phyloP scores from a whole-genome alignment of 169 alveolate species.

The Eimeria tenella region DNA sequence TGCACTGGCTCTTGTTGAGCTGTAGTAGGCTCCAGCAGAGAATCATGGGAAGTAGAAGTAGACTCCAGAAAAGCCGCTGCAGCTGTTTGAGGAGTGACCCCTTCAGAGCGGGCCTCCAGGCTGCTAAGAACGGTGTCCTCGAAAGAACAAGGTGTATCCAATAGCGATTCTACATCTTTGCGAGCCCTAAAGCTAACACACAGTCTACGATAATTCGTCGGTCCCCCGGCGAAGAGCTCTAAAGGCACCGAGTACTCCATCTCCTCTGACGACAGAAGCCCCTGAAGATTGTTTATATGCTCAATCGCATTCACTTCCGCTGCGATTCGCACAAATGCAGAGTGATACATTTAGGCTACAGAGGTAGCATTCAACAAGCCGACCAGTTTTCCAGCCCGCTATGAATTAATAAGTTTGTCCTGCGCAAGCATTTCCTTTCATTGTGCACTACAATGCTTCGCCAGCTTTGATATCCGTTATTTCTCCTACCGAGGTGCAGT shows the following conservation, averaged over 20 bases:
- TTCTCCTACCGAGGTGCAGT: constrained; percentile 35
- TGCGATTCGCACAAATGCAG: constrained; percentile 12
- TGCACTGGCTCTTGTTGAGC: background rate
- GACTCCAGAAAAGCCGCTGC: constrained; percentile 8
- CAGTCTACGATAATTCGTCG: constrained; percentile 31
- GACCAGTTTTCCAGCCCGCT: too few relatives aligned
- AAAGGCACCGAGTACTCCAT: constrained; percentile 38
- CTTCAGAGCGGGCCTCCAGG: constrained; percentile 42
- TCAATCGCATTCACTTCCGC: constrained; percentile 63
- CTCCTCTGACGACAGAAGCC: constrained; percentile 33
- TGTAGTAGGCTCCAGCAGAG: constrained; percentile 21
- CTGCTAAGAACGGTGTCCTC: constrained; percentile 51
- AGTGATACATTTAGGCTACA: too few relatives aligned
- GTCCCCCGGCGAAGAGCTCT: constrained; percentile 50
- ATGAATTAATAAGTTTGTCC: too few relatives aligned
- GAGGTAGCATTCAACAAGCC: too few relatives aligned
- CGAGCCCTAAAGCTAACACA: constrained; percentile 23
- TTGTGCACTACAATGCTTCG: background rate
- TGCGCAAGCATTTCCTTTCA: too few relatives aligned
- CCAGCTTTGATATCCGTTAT: background rate
- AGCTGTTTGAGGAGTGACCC: background rate
- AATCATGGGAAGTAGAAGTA: background rate
- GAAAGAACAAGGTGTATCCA: background rate
- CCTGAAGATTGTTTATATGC: constrained; percentile 13
- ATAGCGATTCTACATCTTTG: background rate